Base-by-base conservation (phyloP, 2,329 filamentous ascomycete genomes). In the Westerdykella ornata region DNA sequence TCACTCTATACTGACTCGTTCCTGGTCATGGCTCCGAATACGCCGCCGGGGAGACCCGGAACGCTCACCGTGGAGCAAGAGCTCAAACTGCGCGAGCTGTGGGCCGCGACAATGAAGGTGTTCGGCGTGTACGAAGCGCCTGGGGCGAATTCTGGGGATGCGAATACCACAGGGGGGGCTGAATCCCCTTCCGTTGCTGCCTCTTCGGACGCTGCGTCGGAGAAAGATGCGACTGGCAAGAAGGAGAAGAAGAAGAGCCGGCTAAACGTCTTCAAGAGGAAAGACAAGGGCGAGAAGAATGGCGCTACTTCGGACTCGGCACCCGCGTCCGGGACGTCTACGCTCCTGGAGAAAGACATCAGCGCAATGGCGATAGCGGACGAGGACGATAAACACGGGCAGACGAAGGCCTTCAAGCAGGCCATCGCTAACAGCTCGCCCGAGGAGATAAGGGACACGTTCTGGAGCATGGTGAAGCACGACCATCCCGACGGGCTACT, bases 391-490 rank as follows among this genome's bases (percentile, higher is more conserved):
- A 98, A 97, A 70, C 90, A 94, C 63, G 89, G 88, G 35, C 85
- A 92, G 66, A 85, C 78, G 29, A 92, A 90, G 67, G 81, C 88
- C 37, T 96, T 88, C 67, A 79, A 87, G 53, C 81, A 90, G 31
- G 87, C 88, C 0, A 68, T 98, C 8, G 82, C 84, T 37, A 86
- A 77, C 45, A 77, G 84, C 57, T 76, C 81, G 1, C 86, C 90
- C 0, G 87, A 94, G 56, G 76, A 84, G 33, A 79, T 98, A 50
- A 80, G 88, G 39, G 73, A 75, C 13, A 82, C 88, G 0, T 85
- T 97, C 60, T 97, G 92, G 92, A 77, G 72, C 52, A 94, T 96
- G 88, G 79, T 90, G 44, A 98, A 97, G 72, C 84, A 92, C 57
- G 92, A 98, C 60, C 81, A 97, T 61, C 92, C 92, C 0, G 92